Conservation (phyloP, 2,329 filamentous ascomycete species). For the Elsinoe fawcettii region DNA sequence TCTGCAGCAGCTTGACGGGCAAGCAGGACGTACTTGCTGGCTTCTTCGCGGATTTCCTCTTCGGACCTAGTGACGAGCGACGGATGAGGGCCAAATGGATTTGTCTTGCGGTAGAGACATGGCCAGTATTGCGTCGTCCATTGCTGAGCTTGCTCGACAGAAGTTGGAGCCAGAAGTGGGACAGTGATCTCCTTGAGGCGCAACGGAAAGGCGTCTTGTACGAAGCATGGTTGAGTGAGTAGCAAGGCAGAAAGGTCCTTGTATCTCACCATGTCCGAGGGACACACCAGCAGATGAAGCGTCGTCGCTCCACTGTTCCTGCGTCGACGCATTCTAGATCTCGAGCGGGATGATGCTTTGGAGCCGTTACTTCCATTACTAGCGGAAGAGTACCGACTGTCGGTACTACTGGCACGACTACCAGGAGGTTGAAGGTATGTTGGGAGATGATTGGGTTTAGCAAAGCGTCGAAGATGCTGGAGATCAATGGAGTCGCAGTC, state of each 20-base stretch:
- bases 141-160: slow-evolving; percentile 62
- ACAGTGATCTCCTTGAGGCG: slow-evolving; percentile 59
- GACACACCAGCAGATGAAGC: slow-evolving; percentile 47
- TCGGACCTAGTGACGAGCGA: slow-evolving; percentile 63
- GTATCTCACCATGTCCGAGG: slow-evolving; percentile 44
- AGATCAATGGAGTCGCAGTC: slow-evolving; percentile 38
- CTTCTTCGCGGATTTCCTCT: slow-evolving; percentile 51
- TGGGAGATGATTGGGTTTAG: slow-evolving; percentile 46
- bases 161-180: slow-evolving; percentile 66
- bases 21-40: slow-evolving; percentile 57
- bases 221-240: slow-evolving; percentile 33
- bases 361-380: slow-evolving; percentile 14
- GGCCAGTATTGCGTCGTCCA: slow-evolving; percentile 79
- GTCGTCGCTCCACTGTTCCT: slow-evolving; percentile 25
- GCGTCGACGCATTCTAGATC: slow-evolving; percentile 18
- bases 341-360: slow-evolving; percentile 16
- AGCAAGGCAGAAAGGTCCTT: slow-evolving; percentile 44
- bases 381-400: slow-evolving; percentile 16
- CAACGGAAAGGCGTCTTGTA: slow-evolving; percentile 33
- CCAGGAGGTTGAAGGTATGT: slow-evolving; percentile 16
- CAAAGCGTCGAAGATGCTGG: slow-evolving; percentile 64
- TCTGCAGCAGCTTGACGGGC: slow-evolving; percentile 55
- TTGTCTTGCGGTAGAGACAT: slow-evolving; percentile 77
- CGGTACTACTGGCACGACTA: slow-evolving; percentile 15
- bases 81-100: slow-evolving; percentile 77